These are phyloP conservation scores for Fusarium marasasianum DNA, from an alignment of 2,329 filamentous ascomycete genomes.

Conservation along the genomic window DNA sequence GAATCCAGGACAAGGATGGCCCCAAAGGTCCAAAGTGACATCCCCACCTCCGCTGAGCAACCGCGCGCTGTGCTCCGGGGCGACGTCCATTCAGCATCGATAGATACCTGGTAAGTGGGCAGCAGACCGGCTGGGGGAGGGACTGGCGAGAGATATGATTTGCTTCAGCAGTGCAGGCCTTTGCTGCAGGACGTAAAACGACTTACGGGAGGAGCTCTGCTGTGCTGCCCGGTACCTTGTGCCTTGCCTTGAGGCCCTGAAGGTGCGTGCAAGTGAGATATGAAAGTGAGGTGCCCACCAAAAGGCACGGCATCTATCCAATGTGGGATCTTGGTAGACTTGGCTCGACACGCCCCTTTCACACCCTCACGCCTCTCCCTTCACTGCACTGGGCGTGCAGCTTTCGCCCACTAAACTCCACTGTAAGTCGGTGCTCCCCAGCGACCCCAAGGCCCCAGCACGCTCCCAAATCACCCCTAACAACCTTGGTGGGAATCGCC, in stretches of 20 bases:
- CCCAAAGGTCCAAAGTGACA: constrained; percentile 31
- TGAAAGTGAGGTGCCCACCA: background rate
- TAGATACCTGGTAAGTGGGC: constrained; percentile 32
- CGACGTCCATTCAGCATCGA: constrained; percentile 39
- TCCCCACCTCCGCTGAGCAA: constrained; percentile 45
- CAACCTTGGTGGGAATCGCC: constrained; percentile 46
- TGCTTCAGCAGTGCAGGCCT: constrained; percentile 23
- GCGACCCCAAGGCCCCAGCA: constrained; percentile 39
- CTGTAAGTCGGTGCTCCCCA: constrained; percentile 37
- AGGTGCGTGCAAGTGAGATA: constrained; percentile 13
- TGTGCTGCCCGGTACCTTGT: constrained; percentile 21
- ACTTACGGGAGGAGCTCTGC: background rate
- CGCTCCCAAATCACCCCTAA: constrained; percentile 48
- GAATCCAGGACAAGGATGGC: constrained; percentile 29
- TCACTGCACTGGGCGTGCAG: constrained; percentile 10
- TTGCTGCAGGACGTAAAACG: constrained; percentile 14
- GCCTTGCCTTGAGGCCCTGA: constrained; percentile 36
- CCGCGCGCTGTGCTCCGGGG: constrained; percentile 34
- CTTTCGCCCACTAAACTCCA: constrained; percentile 29
- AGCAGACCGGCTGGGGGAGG: constrained; percentile 31
- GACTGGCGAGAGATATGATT: constrained; percentile 40
- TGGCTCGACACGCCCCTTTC: constrained; percentile 2
- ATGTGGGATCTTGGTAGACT: constrained; percentile 1
- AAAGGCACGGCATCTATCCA: constrained; percentile 13
- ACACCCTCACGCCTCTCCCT: constrained; percentile 3